Evolutionary conservation across 768 basidiomycete genomes (phyloP).

Genomic region (Lactarius evosmus): DNA sequence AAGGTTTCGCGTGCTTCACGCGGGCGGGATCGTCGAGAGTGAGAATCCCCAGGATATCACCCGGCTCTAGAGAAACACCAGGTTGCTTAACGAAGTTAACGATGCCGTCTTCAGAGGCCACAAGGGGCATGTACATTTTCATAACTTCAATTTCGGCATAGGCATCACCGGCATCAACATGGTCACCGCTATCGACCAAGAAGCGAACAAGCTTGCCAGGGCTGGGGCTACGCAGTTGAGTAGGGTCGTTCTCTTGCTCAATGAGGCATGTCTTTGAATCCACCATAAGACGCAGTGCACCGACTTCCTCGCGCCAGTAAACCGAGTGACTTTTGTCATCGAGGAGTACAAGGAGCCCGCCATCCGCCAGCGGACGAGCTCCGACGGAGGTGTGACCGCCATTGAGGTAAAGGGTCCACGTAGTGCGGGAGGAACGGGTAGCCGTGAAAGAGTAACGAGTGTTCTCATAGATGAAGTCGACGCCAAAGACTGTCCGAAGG

Average conservation of each 20-base stretch:
- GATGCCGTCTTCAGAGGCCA: slow-evolving; percentile 89
- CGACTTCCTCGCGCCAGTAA: slow-evolving; percentile 98
- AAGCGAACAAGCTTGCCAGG: slow-evolving; percentile 95
- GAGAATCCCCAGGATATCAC: slow-evolving; percentile 95
- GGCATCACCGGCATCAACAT: slow-evolving; percentile 92
- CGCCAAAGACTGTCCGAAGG: slow-evolving; percentile 92
- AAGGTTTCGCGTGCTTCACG: slow-evolving; percentile 97
- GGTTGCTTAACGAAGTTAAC: slow-evolving; percentile 98
- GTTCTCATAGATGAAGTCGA: slow-evolving; percentile 98
- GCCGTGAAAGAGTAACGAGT: slow-evolving; percentile 94
- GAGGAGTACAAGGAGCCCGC: slow-evolving; percentile 86
- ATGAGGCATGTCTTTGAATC: slow-evolving; percentile 98
- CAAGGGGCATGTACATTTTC: slow-evolving; percentile 99
- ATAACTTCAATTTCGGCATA: slow-evolving; percentile 99
- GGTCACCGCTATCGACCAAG: slow-evolving; percentile 95
- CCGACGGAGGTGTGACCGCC: slow-evolving; percentile 92
- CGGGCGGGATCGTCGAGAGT: slow-evolving; percentile 94
- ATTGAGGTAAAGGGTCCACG: slow-evolving; percentile 95
- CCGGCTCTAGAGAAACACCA: slow-evolving; percentile 93
- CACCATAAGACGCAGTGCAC: slow-evolving; percentile 86
- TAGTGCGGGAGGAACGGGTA: slow-evolving; percentile 80
- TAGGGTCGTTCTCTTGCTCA: slow-evolving; percentile 99
- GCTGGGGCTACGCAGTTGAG: slow-evolving; percentile 91
- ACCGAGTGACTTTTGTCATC: slow-evolving; percentile 95
- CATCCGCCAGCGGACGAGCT: slow-evolving; percentile 89